Evolutionary conservation across 805 yeast genomes (phyloP), one percentile per base, ranked within the genome.

Genomic region (Candida sakaeoensis): DNA sequence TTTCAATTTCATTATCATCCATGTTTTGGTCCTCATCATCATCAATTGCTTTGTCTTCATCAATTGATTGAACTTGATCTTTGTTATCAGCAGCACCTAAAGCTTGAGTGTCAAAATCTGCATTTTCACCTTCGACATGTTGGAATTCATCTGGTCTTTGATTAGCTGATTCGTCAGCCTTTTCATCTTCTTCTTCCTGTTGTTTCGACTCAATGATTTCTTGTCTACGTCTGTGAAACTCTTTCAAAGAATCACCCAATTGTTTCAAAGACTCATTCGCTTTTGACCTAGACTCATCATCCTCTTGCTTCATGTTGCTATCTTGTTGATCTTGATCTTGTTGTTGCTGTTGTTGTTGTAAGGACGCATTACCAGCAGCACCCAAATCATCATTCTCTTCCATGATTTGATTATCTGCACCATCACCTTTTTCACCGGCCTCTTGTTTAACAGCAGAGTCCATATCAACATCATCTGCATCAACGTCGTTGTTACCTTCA

Each of bases 191-290:
- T 24, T 67, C 63, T 21, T n/a, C n/a, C n/a, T n/a, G n/a, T n/a
- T 63, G 61, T 2, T 74, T 62, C 8, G 85, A 78, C 47, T 86
- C 90, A 48, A 81, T 72, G 45, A 93, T 91, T 51, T 89, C 96
- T 58, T 86, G 88, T 47, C 85, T 80, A 51, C 96, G 83, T 56
- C 87, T 84, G 57, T 91, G 95, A 64, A 85, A 91, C 55, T 90
- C 96, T 51, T 91, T 86, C 64, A 90, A 58, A 1, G 95, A 78
- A 60, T 90, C 97, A 38, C 99, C 98, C 10, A 93, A 72, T 56
- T 89, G 89, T 57, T 85, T 85, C 61, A 91, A 68, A 0, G 95
- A 79, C 51, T 88, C 89, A 42, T 75, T 74, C 29, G 86, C 88
- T 51, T 74, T 74, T 38, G 83, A 82, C 40, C 87, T 67, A 14